Evolutionary conservation across 2,329 filamentous ascomycete species (phyloP), one percentile per base, ranked within the genome.

Genomic region (Apiospora koreana): DNA sequence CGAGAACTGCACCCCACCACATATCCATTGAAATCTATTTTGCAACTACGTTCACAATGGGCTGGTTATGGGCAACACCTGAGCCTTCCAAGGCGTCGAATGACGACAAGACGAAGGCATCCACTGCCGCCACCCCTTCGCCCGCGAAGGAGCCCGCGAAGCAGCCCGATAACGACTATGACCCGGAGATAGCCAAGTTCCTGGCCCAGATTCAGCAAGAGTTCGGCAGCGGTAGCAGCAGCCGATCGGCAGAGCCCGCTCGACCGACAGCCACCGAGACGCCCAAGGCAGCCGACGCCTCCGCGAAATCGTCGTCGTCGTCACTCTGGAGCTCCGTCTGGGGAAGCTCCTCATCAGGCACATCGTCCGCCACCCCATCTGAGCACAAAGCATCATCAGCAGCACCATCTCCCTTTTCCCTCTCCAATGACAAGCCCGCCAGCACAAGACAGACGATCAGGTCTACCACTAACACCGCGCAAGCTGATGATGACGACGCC

Each of bases 41-140:
- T 38, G 28, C 31, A 14, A 38, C 31, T 38, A n/a, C 16, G 12
- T 38, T n/a, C 45, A 72, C 50, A 70, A 91, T 91, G 89, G 88
- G 88, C 74, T 91, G 89, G 89, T 82, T 90, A 72, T 91, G 88
- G 87, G 83, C 86, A 71, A 83, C 81, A 7, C 73, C 82, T 35
- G 41, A 75, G 54, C 62, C 77, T 23, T 66, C 74, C 21, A 78
- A 79, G 74, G 72, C 72, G 43, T 42, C 77, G 41, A 69, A 73
- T 50, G 70, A 72, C 45, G 69, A 75, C 46, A 68, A 75, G 64
- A 62, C 72, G 48, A 50, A 72, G 21, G 28, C 73, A 7, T 31
- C 71, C 38, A 38, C 68, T 0, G 21, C 69, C 46, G 31, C 70
- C 38, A 38, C 71, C 28, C 14, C 68, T 8, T 67, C 43, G 8